A percentile compares a stretch with the other conserved stretches of the same genome.
Evolutionary conservation across 495 filamentous ascomycete genomes (phyloP).

Genomic region (Cercophora sp.): DNA sequence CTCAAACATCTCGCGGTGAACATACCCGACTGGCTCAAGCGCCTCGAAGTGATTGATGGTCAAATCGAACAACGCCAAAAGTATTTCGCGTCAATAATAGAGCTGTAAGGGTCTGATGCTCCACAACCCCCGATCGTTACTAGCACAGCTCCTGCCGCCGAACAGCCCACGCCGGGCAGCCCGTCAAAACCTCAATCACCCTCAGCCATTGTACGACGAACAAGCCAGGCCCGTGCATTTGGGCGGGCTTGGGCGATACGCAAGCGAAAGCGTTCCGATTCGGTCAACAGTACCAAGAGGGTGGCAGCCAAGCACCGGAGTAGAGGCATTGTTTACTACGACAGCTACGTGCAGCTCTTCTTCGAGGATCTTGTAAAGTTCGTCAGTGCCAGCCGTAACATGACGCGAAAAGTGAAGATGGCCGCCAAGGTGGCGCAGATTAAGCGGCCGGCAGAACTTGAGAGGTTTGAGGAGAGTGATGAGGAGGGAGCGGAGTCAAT

Average conservation of each 20-base stretch:
- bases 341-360: conserved; percentile 73
- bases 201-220: conserved; percentile 48
- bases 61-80: conserved; percentile 66
- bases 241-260: conserved; percentile 39
- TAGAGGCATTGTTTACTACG: conserved; percentile 79
- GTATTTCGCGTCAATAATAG: conserved; percentile 55
- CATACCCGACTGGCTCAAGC: conserved; percentile 63
- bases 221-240: conserved; percentile 38
- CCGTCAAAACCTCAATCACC: conserved; percentile 29
- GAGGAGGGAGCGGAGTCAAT: conserved; percentile 28
- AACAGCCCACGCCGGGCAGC: conserved; percentile 15
- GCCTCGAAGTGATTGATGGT: conserved; percentile 62
- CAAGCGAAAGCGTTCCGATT: conserved; percentile 57
- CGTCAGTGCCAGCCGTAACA: conserved; percentile 74
- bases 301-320: conserved; percentile 57
- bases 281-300: conserved; percentile 50
- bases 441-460: conserved; percentile 46
- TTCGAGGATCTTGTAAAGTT: conserved; percentile 78
- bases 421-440: conserved; percentile 57
- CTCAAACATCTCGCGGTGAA: conserved; percentile 58
- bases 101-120: conserved; percentile 23
- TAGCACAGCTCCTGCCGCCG: conserved; percentile 14
- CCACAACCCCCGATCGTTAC: conserved; percentile 11
- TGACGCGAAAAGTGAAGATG: conserved; percentile 76
- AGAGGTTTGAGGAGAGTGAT: conserved; percentile 39